Evolutionary conservation across 352 stramenopile genomes (phyloP), one percentile per base, ranked within the genome.

Genomic region (Phytophthora meadii): DNA sequence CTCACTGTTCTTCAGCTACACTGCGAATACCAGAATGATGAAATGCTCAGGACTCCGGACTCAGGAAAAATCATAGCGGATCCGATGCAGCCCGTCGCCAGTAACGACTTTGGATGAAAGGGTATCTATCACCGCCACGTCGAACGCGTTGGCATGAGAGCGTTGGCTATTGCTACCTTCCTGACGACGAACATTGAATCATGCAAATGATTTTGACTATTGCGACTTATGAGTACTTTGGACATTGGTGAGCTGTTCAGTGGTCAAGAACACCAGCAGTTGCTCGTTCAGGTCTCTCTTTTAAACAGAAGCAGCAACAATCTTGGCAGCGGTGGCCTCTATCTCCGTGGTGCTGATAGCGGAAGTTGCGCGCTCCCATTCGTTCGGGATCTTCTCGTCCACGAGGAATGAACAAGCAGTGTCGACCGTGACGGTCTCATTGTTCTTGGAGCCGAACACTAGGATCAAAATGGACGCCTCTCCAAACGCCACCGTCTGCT

Each of bases 381-480:
- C 56, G 36, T 48, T 25, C 24, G 70, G 70, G 54, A 82, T 77
- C 42, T 69, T 65, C 28, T 82, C 70, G 22, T 82, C 60, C 3
- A 79, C 32, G 15, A 79, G 46, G 58, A 82, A 82, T 8, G 67
- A 68, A 22, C 22, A 22, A 22, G 22, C 22, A 22, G 22, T 24
- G 34, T 74, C 49, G 7, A 77, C 44, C 27, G 49, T 30, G 4
- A 81, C 63, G n/a, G 46, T 74, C 41, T 68, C 58, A 32, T 77
- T 72, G 22, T 44, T 68, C 30, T 74, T 72, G 53, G 41, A 58
- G 11, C 58, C 65, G 39, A 84, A 74, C 41, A 61, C 72, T 10
- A 76, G 46, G 22, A 84, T 48, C 45, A 22, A 22, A 22, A 22
- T 22, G 22, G 22, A 22, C 22, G 22, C 22, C 22, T 22, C 22